Evolutionary conservation across 306 rosid species (phyloP), one percentile per base, ranked within the genome.

Genomic region (Abrus precatorius): DNA sequence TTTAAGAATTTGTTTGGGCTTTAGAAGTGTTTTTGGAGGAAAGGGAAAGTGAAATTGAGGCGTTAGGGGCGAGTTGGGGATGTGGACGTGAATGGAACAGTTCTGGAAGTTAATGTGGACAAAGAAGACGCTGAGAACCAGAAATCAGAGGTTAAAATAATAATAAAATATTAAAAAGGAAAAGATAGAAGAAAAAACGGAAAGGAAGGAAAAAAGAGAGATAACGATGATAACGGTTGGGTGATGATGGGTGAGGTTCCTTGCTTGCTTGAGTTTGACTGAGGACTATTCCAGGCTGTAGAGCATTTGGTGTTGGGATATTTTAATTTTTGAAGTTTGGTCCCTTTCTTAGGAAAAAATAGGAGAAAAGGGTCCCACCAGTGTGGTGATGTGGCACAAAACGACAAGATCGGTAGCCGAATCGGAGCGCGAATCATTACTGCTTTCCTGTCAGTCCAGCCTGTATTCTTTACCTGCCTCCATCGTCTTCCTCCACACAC

Each of bases 351-450:
- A 68, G 0, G 41, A 56, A 32, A 3, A 66, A 53, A 70, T 47
- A 78, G 4, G 62, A 10, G 48, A 2, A 2, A 14, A 3, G 74
- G 88, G 84, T 27, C 80, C 85, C 80, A 79, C 41, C 44, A 4
- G 0, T 14, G 14, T 52, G 84, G 12, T 87, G 92, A 87, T 44
- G 75, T 85, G 93, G 90, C 87, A 56, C 6, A 79, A 87, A 82
- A 89, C 91, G 98, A 92, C 95, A 92, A 92, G 60, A 82, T 69
- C 56, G 83, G 88, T 89, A 86, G 88, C 97, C 91, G 89, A 85
- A 93, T 67, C 83, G 90, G 88, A 86, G 86, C 80, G 88, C 90
- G 90, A 87, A 81, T 91, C 85, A 94, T 90, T 90, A 85, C 70
- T 84, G 87, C 87, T 80, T 82, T 82, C 44, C 82, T 86, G 86